phyloP scores from a whole-genome alignment of 1,284 basidiomycete genomes.

The Caloboletus firmus region DNA sequence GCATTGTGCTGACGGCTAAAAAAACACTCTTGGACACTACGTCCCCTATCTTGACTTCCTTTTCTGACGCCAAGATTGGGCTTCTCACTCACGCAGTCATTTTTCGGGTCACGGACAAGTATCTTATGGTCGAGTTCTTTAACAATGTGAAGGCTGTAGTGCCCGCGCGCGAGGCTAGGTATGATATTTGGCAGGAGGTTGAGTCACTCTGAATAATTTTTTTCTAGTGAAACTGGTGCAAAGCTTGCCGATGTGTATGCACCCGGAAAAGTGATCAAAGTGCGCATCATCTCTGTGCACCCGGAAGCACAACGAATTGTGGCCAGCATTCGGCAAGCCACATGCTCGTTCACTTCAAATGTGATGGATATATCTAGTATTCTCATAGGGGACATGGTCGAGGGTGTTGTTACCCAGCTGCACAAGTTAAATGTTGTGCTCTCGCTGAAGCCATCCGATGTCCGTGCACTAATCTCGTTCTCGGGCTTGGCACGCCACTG shows the following conservation, averaged over 20 bases:
- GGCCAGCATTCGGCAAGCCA: constrained; percentile 87
- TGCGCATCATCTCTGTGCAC: constrained; percentile 80
- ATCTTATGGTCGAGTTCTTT: constrained; percentile 86
- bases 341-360: constrained; percentile 50
- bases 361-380: constrained; percentile 67
- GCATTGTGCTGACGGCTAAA: constrained; percentile 89
- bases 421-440: constrained; percentile 85
- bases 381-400: constrained; percentile 74
- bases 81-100: constrained; percentile 83
- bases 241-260: constrained; percentile 70
- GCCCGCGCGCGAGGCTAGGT: constrained; percentile 82
- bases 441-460: constrained; percentile 66
- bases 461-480: constrained; percentile 83
- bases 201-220: neutral
- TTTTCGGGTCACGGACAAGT: constrained; percentile 77
- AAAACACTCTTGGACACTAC: constrained; percentile 86
- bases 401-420: constrained; percentile 71
- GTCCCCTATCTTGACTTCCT: constrained; percentile 65
- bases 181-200: constrained; percentile 22
- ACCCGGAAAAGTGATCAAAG: constrained; percentile 83
- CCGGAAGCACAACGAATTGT: constrained; percentile 65
- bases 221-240: constrained; percentile 38
- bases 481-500: constrained; percentile 87
- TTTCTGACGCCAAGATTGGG: constrained; percentile 74
- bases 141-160: constrained; percentile 87